Conservation (phyloP, 1,284 basidiomycete species). For the Malassezia cuniculi region DNA sequence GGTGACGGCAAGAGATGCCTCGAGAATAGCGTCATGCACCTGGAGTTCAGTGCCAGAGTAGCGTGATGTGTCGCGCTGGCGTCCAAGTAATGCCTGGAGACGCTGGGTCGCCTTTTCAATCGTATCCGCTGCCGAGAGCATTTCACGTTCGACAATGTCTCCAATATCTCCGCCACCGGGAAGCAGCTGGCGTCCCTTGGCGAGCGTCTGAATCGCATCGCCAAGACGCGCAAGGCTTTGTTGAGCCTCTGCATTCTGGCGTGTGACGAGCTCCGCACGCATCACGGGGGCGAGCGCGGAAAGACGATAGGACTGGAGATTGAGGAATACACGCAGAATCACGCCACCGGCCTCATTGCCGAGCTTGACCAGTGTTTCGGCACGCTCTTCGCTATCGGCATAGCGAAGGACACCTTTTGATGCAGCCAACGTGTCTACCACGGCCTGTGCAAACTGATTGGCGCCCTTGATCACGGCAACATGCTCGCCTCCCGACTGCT, state of each 20-base stretch:
- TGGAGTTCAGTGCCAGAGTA: conserved; percentile 83
- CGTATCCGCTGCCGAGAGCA: conserved; percentile 79
- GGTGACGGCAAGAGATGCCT: conserved; percentile 85
- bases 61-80: conserved; percentile 68
- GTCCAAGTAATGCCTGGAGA: conserved; percentile 74
- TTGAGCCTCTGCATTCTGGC: conserved; percentile 75
- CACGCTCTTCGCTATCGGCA: conserved; percentile 74
- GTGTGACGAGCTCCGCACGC: conserved; percentile 73
- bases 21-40: conserved; percentile 93
- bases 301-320: conserved; percentile 87
- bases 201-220: conserved; percentile 71
- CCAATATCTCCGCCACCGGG: conserved; percentile 84
- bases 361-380: conserved; percentile 73
- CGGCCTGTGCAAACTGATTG: conserved; percentile 86
- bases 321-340: conserved; percentile 81
- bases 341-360: conserved; percentile 77
- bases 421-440: conserved; percentile 79
- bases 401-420: conserved; percentile 91
- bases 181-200: conserved; percentile 66
- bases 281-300: conserved; percentile 51
- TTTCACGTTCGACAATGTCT: conserved; percentile 90
- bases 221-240: conserved; percentile 70
- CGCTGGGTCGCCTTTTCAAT: conserved; percentile 86
- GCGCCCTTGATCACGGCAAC: conserved; percentile 97
- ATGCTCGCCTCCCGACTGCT: conserved; percentile 78